Conservation (phyloP, 805 yeast genomes). For the Kregervanrija pseudodelftensis region DNA sequence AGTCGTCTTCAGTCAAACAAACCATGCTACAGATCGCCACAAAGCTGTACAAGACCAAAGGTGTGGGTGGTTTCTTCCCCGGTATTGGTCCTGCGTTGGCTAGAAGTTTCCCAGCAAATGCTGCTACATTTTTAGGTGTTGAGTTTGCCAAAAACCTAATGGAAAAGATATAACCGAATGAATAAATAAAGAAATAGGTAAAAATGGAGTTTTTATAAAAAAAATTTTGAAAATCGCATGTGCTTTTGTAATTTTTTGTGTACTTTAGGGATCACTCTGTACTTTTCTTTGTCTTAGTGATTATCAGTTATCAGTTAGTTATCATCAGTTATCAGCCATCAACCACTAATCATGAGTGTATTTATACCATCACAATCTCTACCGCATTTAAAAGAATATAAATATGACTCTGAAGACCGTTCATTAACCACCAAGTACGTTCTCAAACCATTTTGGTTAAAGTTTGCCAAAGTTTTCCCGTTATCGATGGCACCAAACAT, state of each 20-base stretch:
- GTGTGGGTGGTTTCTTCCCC: constrained; percentile 90
- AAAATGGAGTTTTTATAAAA: no score
- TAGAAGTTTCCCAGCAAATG: constrained; percentile 96
- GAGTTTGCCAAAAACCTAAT: constrained; percentile 52
- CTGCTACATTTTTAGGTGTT: constrained; percentile 97
- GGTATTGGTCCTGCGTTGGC: constrained; percentile 94
- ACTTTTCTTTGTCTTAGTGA: background rate
- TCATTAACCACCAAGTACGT: constrained; percentile 69
- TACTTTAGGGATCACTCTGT: background rate
- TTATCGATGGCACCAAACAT: constrained; percentile 88
- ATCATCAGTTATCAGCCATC: no score
- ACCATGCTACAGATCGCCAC: constrained; percentile 61
- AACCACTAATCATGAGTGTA: constrained; percentile 5
- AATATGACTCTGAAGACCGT: constrained; percentile 71
- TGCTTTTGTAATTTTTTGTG: background rate
- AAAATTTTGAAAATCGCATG: no score
- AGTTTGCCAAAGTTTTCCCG: constrained; percentile 72
- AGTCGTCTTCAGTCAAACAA: constrained; percentile 47
- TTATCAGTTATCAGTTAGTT: no score
- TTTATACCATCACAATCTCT: constrained; percentile 9
- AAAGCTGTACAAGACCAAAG: constrained; percentile 67
- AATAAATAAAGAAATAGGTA: no score
- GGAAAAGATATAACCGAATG: background rate
- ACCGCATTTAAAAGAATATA: constrained; percentile 12
- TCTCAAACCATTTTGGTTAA: constrained; percentile 76